Conservation (phyloP, 495 filamentous ascomycete genomes). For the Daldinia concentrica region DNA sequence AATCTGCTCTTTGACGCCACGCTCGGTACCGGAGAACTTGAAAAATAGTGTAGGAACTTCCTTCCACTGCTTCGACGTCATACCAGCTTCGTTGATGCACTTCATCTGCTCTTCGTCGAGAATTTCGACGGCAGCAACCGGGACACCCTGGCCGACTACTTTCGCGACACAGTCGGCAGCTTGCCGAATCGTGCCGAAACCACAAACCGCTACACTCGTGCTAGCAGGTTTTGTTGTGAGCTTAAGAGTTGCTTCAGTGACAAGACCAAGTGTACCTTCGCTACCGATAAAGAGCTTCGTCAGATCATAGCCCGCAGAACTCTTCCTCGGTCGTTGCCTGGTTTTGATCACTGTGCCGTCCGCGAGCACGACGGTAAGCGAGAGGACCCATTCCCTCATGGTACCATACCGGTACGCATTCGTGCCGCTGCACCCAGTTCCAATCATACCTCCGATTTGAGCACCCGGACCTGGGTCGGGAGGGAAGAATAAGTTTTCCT, state of each 20-base stretch:
- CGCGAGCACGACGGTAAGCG: slow-evolving; percentile 88
- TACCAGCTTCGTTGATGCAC: slow-evolving; percentile 84
- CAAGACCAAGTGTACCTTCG: slow-evolving; percentile 91
- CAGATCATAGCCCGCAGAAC: slow-evolving; percentile 86
- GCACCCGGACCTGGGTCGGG: slow-evolving; percentile 84
- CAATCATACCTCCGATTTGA: slow-evolving; percentile 96
- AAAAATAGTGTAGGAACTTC: slow-evolving; percentile 91
- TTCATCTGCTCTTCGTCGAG: slow-evolving; percentile 95
- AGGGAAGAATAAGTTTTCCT: slow-evolving; percentile 80
- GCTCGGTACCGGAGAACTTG: slow-evolving; percentile 85
- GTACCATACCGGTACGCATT: slow-evolving; percentile 95
- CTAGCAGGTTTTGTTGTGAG: slow-evolving; percentile 79
- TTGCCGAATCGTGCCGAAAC: slow-evolving; percentile 78
- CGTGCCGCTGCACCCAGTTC: slow-evolving; percentile 91
- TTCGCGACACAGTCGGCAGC: slow-evolving; percentile 83
- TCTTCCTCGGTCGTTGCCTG: slow-evolving; percentile 77
- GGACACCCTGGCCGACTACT: slow-evolving; percentile 81
- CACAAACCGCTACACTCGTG: slow-evolving; percentile 83
- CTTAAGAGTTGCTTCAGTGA: slow-evolving; percentile 88
- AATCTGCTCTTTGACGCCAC: slow-evolving; percentile 85
- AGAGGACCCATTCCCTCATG: slow-evolving; percentile 96
- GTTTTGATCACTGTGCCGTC: slow-evolving; percentile 95
- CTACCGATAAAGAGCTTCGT: slow-evolving; percentile 87
- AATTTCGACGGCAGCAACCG: slow-evolving; percentile 89
- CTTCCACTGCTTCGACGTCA: slow-evolving; percentile 75